Evolutionary conservation across 352 stramenopile genomes (phyloP).

Genomic region (Phytophthora agathidicida): DNA sequence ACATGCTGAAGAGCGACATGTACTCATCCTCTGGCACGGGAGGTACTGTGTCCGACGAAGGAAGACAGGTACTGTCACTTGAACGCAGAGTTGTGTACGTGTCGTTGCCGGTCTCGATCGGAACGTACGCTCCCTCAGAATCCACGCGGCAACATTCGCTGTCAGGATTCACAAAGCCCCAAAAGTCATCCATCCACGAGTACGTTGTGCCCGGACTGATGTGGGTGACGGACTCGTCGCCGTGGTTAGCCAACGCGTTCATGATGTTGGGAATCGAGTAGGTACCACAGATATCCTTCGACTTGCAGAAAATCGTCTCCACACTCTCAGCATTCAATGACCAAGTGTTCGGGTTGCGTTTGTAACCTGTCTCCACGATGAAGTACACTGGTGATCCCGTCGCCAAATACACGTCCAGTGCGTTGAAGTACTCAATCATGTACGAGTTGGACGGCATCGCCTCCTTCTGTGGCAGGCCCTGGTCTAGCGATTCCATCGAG

Average conservation of each 20-base stretch:
- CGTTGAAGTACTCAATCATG: conserved; percentile 72
- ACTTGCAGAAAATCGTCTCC: conserved; percentile 60
- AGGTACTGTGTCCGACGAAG: conserved; percentile 26
- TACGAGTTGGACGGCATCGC: conserved; percentile 73
- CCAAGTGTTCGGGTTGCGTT: conserved; percentile 51
- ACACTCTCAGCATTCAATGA: conserved; percentile 51
- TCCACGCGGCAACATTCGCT: conserved; percentile 70
- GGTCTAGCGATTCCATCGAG: conserved; percentile 56
- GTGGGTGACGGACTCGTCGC: conserved; percentile 47
- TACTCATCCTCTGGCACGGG: conserved; percentile 50
- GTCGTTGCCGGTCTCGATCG: conserved; percentile 50
- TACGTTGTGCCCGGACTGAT: conserved; percentile 63
- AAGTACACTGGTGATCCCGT: conserved; percentile 70
- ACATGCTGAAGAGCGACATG: conserved; percentile 77
- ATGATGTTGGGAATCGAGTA: conserved; percentile 66
- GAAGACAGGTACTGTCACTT: conserved; percentile 36
- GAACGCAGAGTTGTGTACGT: conserved; percentile 52
- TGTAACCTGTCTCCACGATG: conserved; percentile 63
- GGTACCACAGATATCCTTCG: conserved; percentile 59
- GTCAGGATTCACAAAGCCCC: conserved; percentile 65
- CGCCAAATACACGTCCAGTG: conserved; percentile 55
- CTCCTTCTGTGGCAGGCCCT: conserved; percentile 62
- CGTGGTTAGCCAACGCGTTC: conserved; percentile 56
- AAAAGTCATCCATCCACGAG: conserved; percentile 77
- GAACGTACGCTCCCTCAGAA: conserved; percentile 45